Conservation (phyloP, 1,284 basidiomycete genomes). For the Sporisorium scitamineum region DNA sequence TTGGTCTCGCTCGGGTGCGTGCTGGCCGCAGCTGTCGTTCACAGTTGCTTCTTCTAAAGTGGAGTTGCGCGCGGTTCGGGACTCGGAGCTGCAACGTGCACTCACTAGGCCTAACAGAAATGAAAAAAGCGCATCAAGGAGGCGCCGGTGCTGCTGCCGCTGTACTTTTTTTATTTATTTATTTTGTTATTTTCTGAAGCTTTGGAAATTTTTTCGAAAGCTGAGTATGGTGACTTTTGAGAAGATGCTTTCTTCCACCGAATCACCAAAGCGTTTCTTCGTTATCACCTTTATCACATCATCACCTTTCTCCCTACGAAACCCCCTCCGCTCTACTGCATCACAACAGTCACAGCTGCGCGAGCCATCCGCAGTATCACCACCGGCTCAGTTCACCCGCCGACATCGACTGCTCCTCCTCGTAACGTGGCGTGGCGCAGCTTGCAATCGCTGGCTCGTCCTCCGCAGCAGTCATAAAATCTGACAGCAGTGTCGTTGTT, state of each 20-base stretch:
- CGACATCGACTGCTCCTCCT: neutral
- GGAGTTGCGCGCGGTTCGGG: constrained; percentile 6
- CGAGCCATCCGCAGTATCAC: neutral
- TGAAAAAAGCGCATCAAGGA: neutral
- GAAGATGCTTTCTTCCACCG: constrained; percentile 3
- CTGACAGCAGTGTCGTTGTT: neutral
- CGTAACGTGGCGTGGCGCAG: neutral
- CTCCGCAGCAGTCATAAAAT: neutral
- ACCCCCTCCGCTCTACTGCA: neutral
- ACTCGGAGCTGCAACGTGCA: constrained; percentile 10
- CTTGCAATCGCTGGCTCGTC: neutral
- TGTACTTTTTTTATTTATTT: constrained; percentile 8
- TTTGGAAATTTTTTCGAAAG: constrained; percentile 28
- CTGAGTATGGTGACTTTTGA: constrained; percentile 12
- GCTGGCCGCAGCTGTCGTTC: neutral
- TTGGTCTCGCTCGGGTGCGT: neutral
- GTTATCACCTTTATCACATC: neutral
- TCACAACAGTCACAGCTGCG: neutral
- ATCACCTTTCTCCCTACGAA: neutral
- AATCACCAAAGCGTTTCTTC: neutral
- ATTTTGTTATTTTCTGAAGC: neutral
- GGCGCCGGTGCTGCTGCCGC: constrained; percentile 10
- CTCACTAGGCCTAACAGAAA: constrained; percentile 7
- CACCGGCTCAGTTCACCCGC: neutral
- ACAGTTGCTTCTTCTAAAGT: constrained; percentile 1